These are phyloP conservation scores for Smallanthus sonchifolius DNA, from an alignment of 129 eudicot species.

Conservation along the genomic window DNA sequence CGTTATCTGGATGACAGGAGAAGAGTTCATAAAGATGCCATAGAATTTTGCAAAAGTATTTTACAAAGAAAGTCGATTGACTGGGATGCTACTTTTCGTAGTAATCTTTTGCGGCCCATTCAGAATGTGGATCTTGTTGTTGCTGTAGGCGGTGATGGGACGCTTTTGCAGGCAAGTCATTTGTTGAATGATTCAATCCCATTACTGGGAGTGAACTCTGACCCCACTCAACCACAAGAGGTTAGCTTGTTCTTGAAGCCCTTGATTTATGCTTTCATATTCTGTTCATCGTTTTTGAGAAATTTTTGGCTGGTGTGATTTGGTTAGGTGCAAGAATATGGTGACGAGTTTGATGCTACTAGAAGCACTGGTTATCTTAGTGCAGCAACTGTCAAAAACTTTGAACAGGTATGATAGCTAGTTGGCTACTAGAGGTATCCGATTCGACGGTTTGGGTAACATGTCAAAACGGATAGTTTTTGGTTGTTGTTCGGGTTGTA, in stretches of 20 bases:
- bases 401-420: constrained; percentile 52
- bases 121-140: constrained; percentile 80
- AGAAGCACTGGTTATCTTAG: constrained; percentile 95
- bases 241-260: constrained; percentile 28
- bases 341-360: constrained; percentile 82
- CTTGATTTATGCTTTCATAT: too few relatives aligned
- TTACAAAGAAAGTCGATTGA: constrained; percentile 56
- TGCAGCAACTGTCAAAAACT: constrained; percentile 77
- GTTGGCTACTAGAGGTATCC: not conserved
- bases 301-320: constrained; percentile 5
- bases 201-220: constrained; percentile 83
- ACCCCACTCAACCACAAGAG: constrained; percentile 86
- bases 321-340: constrained; percentile 53
- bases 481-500: not conserved
- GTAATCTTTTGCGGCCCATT: constrained; percentile 53
- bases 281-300: too few relatives aligned
- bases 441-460: not conserved
- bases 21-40: constrained; percentile 68
- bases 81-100: constrained; percentile 58
- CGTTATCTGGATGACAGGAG: constrained; percentile 49
- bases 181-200: constrained; percentile 77
- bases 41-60: constrained; percentile 59
- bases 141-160: constrained; percentile 89
- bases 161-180: constrained; percentile 84
- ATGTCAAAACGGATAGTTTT: not conserved